Conservation (phyloP, 305 asterid species). For the Ilex paraguariensis region DNA sequence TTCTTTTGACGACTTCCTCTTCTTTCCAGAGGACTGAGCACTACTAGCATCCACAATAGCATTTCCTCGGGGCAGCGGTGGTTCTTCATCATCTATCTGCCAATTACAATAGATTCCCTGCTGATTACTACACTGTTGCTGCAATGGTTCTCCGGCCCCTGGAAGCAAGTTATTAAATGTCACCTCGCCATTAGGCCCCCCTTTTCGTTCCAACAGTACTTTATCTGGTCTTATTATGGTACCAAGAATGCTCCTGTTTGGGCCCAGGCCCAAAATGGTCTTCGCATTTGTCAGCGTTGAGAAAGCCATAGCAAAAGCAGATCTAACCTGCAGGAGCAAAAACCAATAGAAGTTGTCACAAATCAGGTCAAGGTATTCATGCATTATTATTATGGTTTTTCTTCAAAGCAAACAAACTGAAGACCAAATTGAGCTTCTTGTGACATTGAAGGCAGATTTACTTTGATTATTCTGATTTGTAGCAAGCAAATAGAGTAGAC, state of each 20-base stretch:
- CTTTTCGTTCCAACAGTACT: constrained; percentile 73
- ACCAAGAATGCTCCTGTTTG: constrained; percentile 74
- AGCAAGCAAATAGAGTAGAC: no score
- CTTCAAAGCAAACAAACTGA: no score
- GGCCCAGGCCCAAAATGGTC: constrained; percentile 52
- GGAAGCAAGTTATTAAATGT: constrained; percentile 48
- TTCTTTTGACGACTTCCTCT: constrained; percentile 44
- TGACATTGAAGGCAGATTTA: no score
- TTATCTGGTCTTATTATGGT: constrained; percentile 78
- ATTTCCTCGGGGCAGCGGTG: constrained; percentile 60
- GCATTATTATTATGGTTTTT: no score
- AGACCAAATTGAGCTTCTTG: no score
- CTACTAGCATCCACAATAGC: constrained; percentile 16
- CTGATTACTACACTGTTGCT: constrained; percentile 30
- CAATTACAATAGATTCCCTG: constrained; percentile 74
- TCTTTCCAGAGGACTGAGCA: constrained; percentile 44
- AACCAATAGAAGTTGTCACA: not conserved
- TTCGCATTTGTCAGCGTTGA: constrained; percentile 56
- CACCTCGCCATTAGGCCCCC: constrained; percentile 53
- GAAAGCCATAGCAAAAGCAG: constrained; percentile 89
- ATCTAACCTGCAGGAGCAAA: constrained; percentile 54
- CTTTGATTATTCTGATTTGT: no score
- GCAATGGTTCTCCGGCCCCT: constrained; percentile 45
- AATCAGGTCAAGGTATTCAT: not conserved
- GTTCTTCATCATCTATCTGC: constrained; percentile 58